Percentiles rank a stretch among this genome's conserved stretches.
Evolutionary conservation across 2,329 filamentous ascomycete species (phyloP).

Genomic region (Pseudovirgaria hyperparasitica): DNA sequence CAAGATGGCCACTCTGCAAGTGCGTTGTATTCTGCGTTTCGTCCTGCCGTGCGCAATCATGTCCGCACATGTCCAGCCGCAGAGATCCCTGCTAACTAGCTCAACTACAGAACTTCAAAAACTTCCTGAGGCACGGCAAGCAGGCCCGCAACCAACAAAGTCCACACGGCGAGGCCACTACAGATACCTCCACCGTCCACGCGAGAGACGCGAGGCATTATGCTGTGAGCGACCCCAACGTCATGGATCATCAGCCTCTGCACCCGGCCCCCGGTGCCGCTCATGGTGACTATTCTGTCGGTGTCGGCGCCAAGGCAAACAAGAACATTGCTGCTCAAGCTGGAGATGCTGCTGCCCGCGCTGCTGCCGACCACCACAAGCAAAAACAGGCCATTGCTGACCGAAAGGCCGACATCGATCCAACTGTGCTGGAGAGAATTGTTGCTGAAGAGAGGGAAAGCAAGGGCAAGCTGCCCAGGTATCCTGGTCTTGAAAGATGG

Average conservation of each 20-base stretch:
- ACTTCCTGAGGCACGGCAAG: constrained; percentile 96
- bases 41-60: no score
- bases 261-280: constrained; percentile 35
- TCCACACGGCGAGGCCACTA: constrained; percentile 47
- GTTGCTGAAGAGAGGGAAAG: constrained; percentile 84
- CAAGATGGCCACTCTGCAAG: no score
- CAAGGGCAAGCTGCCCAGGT: constrained; percentile 73
- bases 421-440: constrained; percentile 64
- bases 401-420: constrained; percentile 39
- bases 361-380: constrained; percentile 49
- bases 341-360: constrained; percentile 50
- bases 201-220: constrained; percentile 48
- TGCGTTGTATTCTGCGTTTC: no score
- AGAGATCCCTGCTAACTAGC: constrained; percentile 37
- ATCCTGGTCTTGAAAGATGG: constrained; percentile 78
- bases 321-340: constrained; percentile 56
- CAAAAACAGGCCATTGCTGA: constrained; percentile 32
- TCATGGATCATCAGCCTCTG: constrained; percentile 43
- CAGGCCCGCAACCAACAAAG: constrained; percentile 62
- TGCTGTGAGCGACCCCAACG: constrained; percentile 47
- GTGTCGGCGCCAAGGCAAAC: constrained; percentile 46
- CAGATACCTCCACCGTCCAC: constrained; percentile 50
- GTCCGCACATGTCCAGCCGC: neutral
- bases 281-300: constrained; percentile 47
- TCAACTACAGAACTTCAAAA: constrained; percentile 89